Evolutionary conservation across 1,284 basidiomycete species (phyloP), one percentile per base, ranked within the genome.

Genomic region (Apiotrichum porosum): DNA sequence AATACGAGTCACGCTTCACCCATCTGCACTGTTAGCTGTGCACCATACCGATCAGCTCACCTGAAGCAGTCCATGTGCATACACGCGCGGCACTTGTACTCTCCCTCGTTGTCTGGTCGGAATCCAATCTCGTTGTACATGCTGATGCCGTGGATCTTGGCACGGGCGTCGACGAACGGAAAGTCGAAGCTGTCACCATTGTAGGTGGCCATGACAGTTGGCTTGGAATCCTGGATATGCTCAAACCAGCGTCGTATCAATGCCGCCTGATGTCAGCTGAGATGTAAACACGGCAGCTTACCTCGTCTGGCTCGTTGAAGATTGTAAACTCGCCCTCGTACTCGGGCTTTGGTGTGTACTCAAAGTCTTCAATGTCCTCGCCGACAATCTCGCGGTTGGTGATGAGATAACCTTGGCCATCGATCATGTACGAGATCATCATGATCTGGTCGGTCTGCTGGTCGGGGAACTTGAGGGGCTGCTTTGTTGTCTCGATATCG

Each of bases 151-250:
- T 97, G 92, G 1, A 81, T 80, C 57, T 85, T 85, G 1, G 93
- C 80, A 9, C 94, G 80, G 0, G 88, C 88, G 52, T 84, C 85
- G n/a, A 99, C 83, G 73, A 97, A 98, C 0, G 95, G 95, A 61
- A 98, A 98, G 80, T 98, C 95, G 80, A 98, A 99, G 62, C 89
- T 92, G 76, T 99, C 95, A 44, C 95, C 95, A 82, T 98, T 99
- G 71, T 97, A 98, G 0, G 93, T 97, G 10, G 92, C 93, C 71
- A 98, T 92, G 40, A 99, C 91, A 0, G 94, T 98, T 1, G 95
- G 95, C 55, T 86, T 89, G 17, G 89, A 82, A 40, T 93, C 86
- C 65, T 86, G 86, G 30, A 97, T 87, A 68, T 98, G 94, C 36
- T 84, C 83, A 68, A 98, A 98, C 79, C 95, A 98, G 6, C 87